These are phyloP conservation scores for Penicillium parvum DNA, from an alignment of 495 filamentous ascomycete genomes.

Conservation along the genomic window DNA sequence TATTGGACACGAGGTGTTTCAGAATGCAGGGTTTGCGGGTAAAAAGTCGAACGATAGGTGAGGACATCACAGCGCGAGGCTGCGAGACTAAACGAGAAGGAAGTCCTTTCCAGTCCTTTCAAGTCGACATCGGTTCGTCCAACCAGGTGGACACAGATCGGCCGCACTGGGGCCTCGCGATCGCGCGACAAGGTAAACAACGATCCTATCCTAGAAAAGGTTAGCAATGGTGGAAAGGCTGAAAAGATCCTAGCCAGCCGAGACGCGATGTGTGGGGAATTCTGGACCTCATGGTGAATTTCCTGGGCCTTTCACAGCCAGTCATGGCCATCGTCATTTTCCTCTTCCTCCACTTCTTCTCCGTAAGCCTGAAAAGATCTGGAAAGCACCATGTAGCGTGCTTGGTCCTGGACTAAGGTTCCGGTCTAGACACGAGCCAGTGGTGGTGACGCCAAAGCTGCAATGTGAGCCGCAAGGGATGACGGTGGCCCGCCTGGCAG, in stretches of 20 bases:
- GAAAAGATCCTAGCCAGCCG: slow-evolving; percentile 24
- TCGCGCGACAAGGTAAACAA: slow-evolving; percentile 23
- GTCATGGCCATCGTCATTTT: too few relatives aligned
- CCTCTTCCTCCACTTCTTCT: too few relatives aligned
- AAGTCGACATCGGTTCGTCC: slow-evolving; percentile 16
- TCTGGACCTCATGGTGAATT: slow-evolving; percentile 19
- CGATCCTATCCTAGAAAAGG: slow-evolving; percentile 17
- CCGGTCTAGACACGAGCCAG: slow-evolving; percentile 15
- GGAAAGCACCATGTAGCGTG: too few relatives aligned
- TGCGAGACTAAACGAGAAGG: background rate
- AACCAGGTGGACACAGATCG: slow-evolving; percentile 27
- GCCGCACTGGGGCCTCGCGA: slow-evolving; percentile 21
- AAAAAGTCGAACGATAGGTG: background rate
- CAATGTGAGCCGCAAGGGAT: slow-evolving; percentile 31
- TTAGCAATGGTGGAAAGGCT: slow-evolving; percentile 15
- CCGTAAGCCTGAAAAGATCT: slow-evolving; percentile 14
- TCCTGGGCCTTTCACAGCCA: slow-evolving; percentile 8
- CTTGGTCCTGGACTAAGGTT: too few relatives aligned
- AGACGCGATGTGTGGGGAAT: slow-evolving; percentile 24
- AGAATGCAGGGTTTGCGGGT: slow-evolving; percentile 5
- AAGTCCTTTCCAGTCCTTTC: too few relatives aligned
- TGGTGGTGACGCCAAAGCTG: slow-evolving; percentile 15
- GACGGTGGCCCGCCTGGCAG: slow-evolving; percentile 7
- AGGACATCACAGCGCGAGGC: background rate
- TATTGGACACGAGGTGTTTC: slow-evolving; percentile 14